A percentile compares a stretch with the other conserved stretches of the same genome.
These are phyloP conservation scores for Plectosphaerella cucumerina DNA, from an alignment of 2,329 filamentous ascomycete genomes.

Conservation along the genomic window DNA sequence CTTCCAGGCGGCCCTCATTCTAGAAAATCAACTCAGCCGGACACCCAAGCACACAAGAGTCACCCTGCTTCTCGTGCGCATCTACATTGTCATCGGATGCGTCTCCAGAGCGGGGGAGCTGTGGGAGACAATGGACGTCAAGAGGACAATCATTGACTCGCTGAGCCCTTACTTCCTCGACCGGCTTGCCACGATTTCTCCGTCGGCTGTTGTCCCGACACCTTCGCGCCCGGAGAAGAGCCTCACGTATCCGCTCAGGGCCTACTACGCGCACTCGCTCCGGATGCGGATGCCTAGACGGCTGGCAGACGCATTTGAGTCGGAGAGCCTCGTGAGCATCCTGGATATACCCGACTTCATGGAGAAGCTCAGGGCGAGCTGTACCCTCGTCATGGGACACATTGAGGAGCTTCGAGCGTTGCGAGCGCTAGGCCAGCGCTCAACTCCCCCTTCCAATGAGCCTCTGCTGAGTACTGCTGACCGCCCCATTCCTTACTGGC, in stretches of 20 bases:
- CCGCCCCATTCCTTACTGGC: no score
- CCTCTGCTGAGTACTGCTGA: constrained; percentile 38
- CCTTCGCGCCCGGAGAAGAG: constrained; percentile 14
- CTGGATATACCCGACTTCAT: constrained; percentile 41
- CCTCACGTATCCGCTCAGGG: constrained; percentile 36
- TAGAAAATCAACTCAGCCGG: constrained; percentile 43
- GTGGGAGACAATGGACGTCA: constrained; percentile 49
- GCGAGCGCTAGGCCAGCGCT: constrained; percentile 35
- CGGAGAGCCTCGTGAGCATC: constrained; percentile 47
- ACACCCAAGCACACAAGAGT: constrained; percentile 42
- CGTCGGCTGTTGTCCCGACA: constrained; percentile 29
- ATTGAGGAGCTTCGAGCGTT: constrained; percentile 46
- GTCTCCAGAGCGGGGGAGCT: constrained; percentile 39
- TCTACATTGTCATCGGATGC: constrained; percentile 48
- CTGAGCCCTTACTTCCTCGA: constrained; percentile 52
- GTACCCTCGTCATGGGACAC: constrained; percentile 47
- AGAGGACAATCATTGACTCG: constrained; percentile 54
- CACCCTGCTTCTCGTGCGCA: constrained; percentile 45
- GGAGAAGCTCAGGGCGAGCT: constrained; percentile 41
- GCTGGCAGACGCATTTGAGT: constrained; percentile 42
- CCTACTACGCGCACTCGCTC: constrained; percentile 42
- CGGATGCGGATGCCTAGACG: constrained; percentile 38
- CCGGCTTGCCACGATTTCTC: constrained; percentile 47
- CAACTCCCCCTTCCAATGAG: constrained; percentile 37
- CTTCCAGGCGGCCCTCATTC: constrained; percentile 43